Conservation (phyloP, 2,329 filamentous ascomycete genomes). For the Boeremia lycopersici region DNA sequence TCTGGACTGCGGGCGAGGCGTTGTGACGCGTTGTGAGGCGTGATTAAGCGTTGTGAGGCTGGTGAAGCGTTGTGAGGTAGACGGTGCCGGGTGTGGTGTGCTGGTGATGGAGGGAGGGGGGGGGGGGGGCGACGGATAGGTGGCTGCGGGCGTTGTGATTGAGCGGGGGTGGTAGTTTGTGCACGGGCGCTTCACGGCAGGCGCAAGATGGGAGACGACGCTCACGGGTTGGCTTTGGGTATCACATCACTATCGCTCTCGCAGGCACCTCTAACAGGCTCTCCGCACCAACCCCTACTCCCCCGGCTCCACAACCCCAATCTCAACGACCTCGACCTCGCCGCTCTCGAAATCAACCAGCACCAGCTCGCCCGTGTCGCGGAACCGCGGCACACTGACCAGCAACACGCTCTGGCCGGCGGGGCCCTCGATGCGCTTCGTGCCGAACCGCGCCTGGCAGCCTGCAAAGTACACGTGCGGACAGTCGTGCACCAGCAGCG, state of each 20-base stretch:
- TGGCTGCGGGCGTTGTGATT: no score
- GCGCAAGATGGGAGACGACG: no score
- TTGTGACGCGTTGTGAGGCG: no score
- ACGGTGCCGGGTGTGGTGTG: no score
- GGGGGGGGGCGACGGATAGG: no score
- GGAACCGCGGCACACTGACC: conserved; percentile 83
- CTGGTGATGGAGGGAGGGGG: no score
- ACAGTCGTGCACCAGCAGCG: conserved; percentile 82
- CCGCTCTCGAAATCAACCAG: conserved; percentile 85
- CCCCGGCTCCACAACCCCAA: conserved; percentile 27
- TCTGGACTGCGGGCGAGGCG: no score
- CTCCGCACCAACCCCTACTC: neutral
- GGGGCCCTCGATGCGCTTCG: conserved; percentile 67
- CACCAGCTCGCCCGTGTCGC: conserved; percentile 77
- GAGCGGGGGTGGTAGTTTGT: no score
- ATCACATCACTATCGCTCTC: neutral
- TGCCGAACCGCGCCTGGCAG: conserved; percentile 80
- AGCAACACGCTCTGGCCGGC: conserved; percentile 75
- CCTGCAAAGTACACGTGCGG: conserved; percentile 93
- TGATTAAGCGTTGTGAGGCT: no score
- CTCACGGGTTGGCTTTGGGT: neutral
- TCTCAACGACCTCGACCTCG: conserved; percentile 70
- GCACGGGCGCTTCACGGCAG: no score
- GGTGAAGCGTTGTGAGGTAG: no score
- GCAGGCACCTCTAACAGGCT: no score